phyloP scores from a whole-genome alignment of 305 asterid species.

The Galium porrigens region DNA sequence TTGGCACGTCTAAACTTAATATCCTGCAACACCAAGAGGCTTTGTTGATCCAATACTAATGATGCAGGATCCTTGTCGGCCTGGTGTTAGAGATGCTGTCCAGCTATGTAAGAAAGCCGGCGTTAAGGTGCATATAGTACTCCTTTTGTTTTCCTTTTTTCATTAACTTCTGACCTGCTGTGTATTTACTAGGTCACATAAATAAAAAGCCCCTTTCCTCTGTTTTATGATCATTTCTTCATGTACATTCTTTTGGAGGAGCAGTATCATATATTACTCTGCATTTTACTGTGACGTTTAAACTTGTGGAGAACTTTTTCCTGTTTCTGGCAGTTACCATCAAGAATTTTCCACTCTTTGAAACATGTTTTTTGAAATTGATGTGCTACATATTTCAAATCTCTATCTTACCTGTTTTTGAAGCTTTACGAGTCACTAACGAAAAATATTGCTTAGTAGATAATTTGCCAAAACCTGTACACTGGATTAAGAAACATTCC shows the following conservation, averaged over 20 bases:
- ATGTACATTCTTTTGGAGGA: background rate
- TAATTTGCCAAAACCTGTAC: too few species aligned
- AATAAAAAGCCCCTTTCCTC: background rate
- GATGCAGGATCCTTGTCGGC: conserved; percentile 87
- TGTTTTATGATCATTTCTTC: background rate
- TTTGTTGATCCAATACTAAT: conserved; percentile 14
- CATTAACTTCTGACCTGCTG: too few species aligned
- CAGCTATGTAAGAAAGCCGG: conserved; percentile 69
- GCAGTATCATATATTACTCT: background rate
- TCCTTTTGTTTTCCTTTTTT: background rate
- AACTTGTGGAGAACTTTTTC: background rate
- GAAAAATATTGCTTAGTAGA: background rate
- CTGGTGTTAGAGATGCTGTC: conserved; percentile 72
- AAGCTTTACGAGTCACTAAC: background rate
- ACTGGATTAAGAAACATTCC: background rate
- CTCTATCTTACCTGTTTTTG: background rate
- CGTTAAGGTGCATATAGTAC: conserved; percentile 47
- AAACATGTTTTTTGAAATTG: background rate
- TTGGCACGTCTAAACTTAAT: background rate
- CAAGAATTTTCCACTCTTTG: background rate
- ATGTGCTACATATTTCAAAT: background rate
- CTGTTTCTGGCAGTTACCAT: background rate
- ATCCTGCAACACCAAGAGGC: background rate
- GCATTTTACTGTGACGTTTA: background rate
- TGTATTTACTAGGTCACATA: background rate